Evolutionary conservation across 257 asterid genomes (phyloP), one percentile per base, ranked within the genome.

Genomic region (Nicotiana knightiana): DNA sequence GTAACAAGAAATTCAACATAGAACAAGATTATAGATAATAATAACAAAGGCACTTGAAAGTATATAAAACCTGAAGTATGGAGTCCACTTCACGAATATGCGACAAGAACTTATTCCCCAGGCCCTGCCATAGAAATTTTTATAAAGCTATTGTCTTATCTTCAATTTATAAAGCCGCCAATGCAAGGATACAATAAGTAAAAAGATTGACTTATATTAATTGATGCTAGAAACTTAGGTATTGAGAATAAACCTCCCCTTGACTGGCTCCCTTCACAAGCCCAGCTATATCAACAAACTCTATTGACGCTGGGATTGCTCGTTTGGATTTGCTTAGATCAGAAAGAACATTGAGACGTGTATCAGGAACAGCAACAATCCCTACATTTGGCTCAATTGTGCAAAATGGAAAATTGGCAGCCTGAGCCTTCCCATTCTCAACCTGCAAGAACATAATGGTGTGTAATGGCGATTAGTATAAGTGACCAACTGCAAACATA

Each of bases 231-330:
- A 24, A 26, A 73, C 12, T 73, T 4, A 26, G 63, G 63, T 75
- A 75, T 75, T 51, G 79, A 65, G 80, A 66, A 10, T 79, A 86
- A 84, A 96, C 99, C 99, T 96, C 99, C 84, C 98, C 99, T 90
- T 92, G 99, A 86, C 97, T 96, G 82, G 99, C 99, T 80, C 99
- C 99, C 90, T 94, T 96, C 65, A 96, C 98, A 71, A 96, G 97
- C 46, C 99, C 99, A 77, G 99, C 99, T 86, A 94, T 96, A 84
- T 96, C 99, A 84, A 96, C 99, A 85, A 96, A 92, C 89, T 96
- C 99, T 32, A 96, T 93, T 32, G 99, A 93, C 21, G 98, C 97
- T 7, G 99, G 90, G 86, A 94, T 97, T 51, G 97, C 86, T 84
- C 89, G 83, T 71, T 93, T 93, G 70, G 99, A 96, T 85, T 96